Conservation (phyloP, 169 alveolate genomes). For the Eimeria necatrix region DNA sequence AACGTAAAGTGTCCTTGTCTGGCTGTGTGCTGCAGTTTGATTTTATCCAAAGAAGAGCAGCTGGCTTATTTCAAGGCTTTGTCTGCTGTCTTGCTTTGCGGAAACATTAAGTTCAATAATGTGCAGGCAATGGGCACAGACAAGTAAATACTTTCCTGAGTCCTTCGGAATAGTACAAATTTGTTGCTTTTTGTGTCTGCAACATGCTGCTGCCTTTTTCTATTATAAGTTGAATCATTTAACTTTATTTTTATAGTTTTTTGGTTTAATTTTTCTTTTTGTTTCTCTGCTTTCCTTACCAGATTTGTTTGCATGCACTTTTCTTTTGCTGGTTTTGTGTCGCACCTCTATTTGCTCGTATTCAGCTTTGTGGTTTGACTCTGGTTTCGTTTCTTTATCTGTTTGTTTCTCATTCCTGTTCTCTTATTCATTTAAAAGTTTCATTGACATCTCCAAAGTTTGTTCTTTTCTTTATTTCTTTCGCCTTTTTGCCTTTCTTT, state of each 20-base stretch:
- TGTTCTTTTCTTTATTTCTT: not conserved
- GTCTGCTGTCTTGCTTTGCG: constrained; percentile 74
- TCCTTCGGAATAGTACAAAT: not conserved
- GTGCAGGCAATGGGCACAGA: constrained; percentile 79
- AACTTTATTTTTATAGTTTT: not conserved
- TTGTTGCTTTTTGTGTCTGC: too few relatives aligned
- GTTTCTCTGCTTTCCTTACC: too few relatives aligned
- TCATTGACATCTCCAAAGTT: too few relatives aligned
- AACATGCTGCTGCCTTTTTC: not conserved
- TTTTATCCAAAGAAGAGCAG: constrained; percentile 47
- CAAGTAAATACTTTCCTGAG: not conserved
- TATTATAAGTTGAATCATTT: not conserved
- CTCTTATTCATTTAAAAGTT: too few relatives aligned
- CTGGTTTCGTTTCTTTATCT: not conserved
- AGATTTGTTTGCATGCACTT: not conserved
- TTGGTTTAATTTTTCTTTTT: too few relatives aligned
- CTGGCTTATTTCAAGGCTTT: constrained; percentile 48
- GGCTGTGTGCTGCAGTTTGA: constrained; percentile 17
- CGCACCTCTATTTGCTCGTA: too few relatives aligned
- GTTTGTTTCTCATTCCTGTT: not conserved
- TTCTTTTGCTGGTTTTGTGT: not conserved
- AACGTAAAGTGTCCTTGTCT: too few relatives aligned
- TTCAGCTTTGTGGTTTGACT: too few relatives aligned
- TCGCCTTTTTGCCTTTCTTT: not conserved
- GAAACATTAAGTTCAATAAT: constrained; percentile 66